Evolutionary conservation across 2,329 filamentous ascomycete genomes (phyloP).

Genomic region (Tolypocladium tropicale): DNA sequence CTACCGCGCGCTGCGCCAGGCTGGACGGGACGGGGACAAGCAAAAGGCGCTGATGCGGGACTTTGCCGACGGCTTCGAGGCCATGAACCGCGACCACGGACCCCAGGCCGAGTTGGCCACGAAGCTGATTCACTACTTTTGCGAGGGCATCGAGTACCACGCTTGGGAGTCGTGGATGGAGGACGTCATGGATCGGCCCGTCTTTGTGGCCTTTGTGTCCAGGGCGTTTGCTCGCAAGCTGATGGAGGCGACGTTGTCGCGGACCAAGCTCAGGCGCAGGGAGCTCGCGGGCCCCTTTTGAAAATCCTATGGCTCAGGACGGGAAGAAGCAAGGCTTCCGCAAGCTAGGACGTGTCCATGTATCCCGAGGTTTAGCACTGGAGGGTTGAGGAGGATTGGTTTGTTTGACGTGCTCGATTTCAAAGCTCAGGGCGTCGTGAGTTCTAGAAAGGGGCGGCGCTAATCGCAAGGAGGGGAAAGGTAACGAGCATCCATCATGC

Average conservation of each 20-base stretch:
- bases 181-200: slow-evolving; percentile 15
- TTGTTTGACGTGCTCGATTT: too few relatives aligned
- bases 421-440: too few relatives aligned
- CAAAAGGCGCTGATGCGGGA: slow-evolving; percentile 19
- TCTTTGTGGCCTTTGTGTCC: slow-evolving; percentile 20
- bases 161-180: slow-evolving; percentile 15
- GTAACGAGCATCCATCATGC: too few relatives aligned
- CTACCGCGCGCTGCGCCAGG: slow-evolving; percentile 21
- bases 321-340: too few relatives aligned
- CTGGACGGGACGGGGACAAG: slow-evolving; percentile 12
- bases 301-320: too few relatives aligned
- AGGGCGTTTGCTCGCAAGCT: slow-evolving; percentile 20
- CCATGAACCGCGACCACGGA: slow-evolving; percentile 12
- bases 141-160: slow-evolving; percentile 17
- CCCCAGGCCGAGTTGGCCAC: slow-evolving; percentile 12
- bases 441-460: too few relatives aligned
- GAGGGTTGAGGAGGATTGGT: too few relatives aligned
- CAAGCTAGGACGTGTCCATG: too few relatives aligned
- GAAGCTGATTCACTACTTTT: slow-evolving; percentile 20
- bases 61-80: slow-evolving; percentile 25
- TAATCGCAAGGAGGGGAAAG: too few relatives aligned
- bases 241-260: slow-evolving; percentile 7
- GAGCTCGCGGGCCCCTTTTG: slow-evolving; percentile 9
- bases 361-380: too few relatives aligned
- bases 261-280: slow-evolving; percentile 17